Base-by-base conservation (phyloP, 2,329 filamentous ascomycete species). In the Parastagonospora avenae region DNA sequence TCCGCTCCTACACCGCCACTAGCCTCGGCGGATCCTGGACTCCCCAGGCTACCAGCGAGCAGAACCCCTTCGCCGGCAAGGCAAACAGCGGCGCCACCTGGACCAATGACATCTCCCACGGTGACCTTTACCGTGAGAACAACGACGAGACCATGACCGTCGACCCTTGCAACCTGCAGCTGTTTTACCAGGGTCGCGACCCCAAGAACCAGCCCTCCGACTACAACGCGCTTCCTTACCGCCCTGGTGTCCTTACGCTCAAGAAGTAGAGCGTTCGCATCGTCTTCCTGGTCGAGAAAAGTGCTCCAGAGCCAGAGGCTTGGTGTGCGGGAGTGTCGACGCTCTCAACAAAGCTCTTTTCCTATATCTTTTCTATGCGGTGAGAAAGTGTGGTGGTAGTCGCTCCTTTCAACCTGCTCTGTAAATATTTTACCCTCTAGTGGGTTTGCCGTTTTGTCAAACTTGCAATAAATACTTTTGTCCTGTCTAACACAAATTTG, bases 21-120 rank as follows among this genome's bases (percentile, higher is more conserved):
- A 81, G 75, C 60, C 76, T 88, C 8, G 64, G 67, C 32, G 86
- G 85, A 8, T 44, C 68, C 4, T 89, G 85, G 85, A 85, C 82
- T 0, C 57, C 79, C 8, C 80, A 87, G 61, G 82, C 85, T 2
- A 74, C 75, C 1, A 78, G 63, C 11, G 85, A 88, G 74, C 70
- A 63, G 59, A 74, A 70, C n/a, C 85, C 86, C 0, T 89, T 89
- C 52, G 85, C 85, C n/a, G 83, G 86, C 60, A 85, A 85, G 74
- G 82, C 79, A 27, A 88, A 88, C 73, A 86, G 80, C 42, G 85
- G 83, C 32, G 83, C 83, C 1, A 79, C 78, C 14, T 89, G 85
- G 85, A 86, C 85, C 40, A 82, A 86, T 66, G 84, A 87, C 52
- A 87, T 89, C 66, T 85, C 82, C 64, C 84, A 87, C 62, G 86